A percentile compares a stretch with the other conserved stretches of the same genome.
Conservation (phyloP, 1,284 basidiomycete species). For the Cystobasidiaceae sp. region DNA sequence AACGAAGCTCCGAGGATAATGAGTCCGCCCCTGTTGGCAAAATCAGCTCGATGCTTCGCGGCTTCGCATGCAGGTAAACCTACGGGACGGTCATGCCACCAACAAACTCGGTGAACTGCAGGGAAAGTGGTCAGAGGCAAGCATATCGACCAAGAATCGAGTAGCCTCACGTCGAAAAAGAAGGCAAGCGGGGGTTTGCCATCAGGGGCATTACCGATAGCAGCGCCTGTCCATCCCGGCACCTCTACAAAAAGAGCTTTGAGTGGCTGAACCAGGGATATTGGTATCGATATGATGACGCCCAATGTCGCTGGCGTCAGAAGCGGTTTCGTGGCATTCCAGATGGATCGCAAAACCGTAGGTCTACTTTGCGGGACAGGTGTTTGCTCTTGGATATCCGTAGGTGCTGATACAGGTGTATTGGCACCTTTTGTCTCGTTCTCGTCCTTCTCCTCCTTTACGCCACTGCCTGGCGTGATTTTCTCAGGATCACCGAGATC, state of each 20-base stretch:
- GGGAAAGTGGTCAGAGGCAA: neutral
- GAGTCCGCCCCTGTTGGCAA: slow-evolving; percentile 6
- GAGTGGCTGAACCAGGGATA: slow-evolving; percentile 18
- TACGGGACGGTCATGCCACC: slow-evolving; percentile 31
- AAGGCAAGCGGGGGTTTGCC: slow-evolving; percentile 21
- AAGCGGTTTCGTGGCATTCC: neutral
- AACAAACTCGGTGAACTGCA: slow-evolving; percentile 24
- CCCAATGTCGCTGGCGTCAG: slow-evolving; percentile 11
- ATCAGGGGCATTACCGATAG: slow-evolving; percentile 29
- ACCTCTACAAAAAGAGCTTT: slow-evolving; percentile 24
- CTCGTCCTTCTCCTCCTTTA: neutral
- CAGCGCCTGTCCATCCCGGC: slow-evolving; percentile 14
- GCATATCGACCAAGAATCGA: neutral
- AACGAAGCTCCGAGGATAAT: slow-evolving; percentile 30
- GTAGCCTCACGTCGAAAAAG: slow-evolving; percentile 23
- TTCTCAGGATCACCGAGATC: no score
- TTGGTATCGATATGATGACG: slow-evolving; percentile 25
- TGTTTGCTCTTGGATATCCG: neutral
- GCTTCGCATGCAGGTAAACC: neutral
- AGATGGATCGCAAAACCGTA: neutral
- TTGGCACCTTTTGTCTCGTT: neutral
- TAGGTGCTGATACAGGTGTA: neutral
- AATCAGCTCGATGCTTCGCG: neutral
- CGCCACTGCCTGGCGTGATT: neutral
- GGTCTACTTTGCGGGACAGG: neutral